phyloP scores from a whole-genome alignment of 768 basidiomycete species.

The Crassisporium funariophilum region DNA sequence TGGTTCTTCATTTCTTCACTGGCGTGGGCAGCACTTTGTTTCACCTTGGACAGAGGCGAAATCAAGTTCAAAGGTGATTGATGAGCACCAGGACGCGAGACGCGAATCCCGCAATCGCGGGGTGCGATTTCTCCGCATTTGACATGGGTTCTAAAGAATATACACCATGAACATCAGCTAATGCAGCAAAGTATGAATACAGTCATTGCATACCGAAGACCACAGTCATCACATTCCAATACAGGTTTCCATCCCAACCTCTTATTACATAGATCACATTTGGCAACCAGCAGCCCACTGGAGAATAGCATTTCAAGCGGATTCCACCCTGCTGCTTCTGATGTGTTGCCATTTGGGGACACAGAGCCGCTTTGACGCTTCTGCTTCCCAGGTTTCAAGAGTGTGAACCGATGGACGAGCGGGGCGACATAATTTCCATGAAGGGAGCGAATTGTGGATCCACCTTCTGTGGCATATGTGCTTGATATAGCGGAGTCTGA shows the following conservation, averaged over 20 bases:
- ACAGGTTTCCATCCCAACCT: constrained; percentile 85
- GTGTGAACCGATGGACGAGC: constrained; percentile 82
- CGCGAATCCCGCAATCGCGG: constrained; percentile 71
- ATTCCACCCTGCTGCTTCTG: constrained; percentile 58
- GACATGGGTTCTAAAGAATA: constrained; percentile 64
- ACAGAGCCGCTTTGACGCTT: constrained; percentile 29
- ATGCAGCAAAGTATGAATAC: constrained; percentile 1
- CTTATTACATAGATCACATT: constrained; percentile 83
- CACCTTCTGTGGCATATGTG: constrained; percentile 75
- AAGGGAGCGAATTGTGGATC: constrained; percentile 62
- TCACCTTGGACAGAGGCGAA: constrained; percentile 43
- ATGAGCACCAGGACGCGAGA: constrained; percentile 26
- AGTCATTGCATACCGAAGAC: constrained; percentile 55
- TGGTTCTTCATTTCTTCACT: constrained; percentile 31
- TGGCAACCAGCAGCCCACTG: constrained; percentile 68
- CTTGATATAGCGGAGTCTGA: constrained; percentile 50
- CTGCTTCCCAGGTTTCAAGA: constrained; percentile 81
- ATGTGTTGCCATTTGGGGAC: constrained; percentile 53
- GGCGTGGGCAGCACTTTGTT: constrained; percentile 36
- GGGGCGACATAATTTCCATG: constrained; percentile 44
- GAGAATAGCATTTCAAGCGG: constrained; percentile 81
- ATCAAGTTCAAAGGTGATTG: constrained; percentile 29
- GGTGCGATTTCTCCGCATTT: constrained; percentile 87
- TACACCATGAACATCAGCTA: constrained; percentile 12
- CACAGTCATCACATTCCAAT: constrained; percentile 89